Base-by-base conservation (phyloP, 2,329 filamentous ascomycete species). In the Aspergillus sclerotialis region DNA sequence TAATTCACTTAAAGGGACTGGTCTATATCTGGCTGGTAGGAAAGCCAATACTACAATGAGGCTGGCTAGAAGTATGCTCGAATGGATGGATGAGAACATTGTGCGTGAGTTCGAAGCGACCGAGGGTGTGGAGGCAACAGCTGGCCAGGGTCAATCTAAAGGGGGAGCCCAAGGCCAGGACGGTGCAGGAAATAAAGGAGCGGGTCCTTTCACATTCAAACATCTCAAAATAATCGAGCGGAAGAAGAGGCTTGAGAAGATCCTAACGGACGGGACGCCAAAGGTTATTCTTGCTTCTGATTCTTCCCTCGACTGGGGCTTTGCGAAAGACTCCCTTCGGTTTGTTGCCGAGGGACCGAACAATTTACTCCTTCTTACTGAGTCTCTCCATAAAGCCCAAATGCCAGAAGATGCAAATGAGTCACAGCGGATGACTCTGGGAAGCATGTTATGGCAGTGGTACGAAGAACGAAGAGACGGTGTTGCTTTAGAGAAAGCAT, bases 81-180 rank as follows among this genome's bases (percentile, higher is more conserved):
- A 98, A 56, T 98, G 92, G 92, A 96, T 98, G 89, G 89, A 96
- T 55, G 89, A 95, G 53, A 82, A 80, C 38, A 93, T 98, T 39
- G 83, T 94, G 27, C 80, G 88, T 35, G 90, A 96, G 50, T 93
- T 94, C 42, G 89, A 94, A 56, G 79, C 82, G 11, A 69, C 61
- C 1, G 62, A 67, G 38, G 62, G 63, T 23, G 57, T 55, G 15
- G 63, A 67, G 36, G 53, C 50, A 33, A 49, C 50, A 5, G 47
- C 49, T 7, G 50, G 52, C n/a, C 61, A 64, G 39, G 43, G 46
- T 8, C 54, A 59, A 23, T 52, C 49, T 44, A 64, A 58, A 42
- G 64, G 58, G 35, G 65, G 65, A 30, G 65, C 58, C 17, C 69
- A 69, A 42, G 40, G 47, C 9, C 56, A 57, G 25, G 60, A 68